A percentile compares a stretch with the other conserved stretches of the same genome.
Evolutionary conservation across 768 basidiomycete genomes (phyloP).

Genomic region (Boletus sp.): DNA sequence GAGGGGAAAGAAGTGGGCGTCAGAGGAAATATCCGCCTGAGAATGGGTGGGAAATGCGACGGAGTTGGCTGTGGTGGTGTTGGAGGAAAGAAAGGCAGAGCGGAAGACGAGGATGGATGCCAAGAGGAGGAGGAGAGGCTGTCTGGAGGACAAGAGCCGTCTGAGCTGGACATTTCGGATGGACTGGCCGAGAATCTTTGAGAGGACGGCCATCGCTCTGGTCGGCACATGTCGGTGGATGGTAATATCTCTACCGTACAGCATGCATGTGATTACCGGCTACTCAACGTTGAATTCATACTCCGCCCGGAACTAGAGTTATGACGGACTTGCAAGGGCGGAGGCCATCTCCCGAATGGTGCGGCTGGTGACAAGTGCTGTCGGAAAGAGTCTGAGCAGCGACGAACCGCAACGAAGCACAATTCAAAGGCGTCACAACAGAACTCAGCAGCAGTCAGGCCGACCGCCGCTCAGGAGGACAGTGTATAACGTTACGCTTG

Average conservation of each 20-base stretch:
- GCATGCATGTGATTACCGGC: slow-evolving; percentile 13
- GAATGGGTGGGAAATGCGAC: slow-evolving; percentile 42
- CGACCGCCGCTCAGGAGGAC: too few species aligned
- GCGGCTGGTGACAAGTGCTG: too few species aligned
- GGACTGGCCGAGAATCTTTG: not conserved
- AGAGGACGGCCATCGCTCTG: slow-evolving; percentile 17
- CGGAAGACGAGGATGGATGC: slow-evolving; percentile 52
- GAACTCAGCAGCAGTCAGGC: too few species aligned
- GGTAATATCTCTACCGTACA: not conserved
- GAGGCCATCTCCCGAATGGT: too few species aligned
- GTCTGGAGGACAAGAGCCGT: slow-evolving; percentile 8
- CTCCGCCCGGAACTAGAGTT: not conserved
- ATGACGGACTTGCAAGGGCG: too few species aligned
- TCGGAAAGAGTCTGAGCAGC: too few species aligned
- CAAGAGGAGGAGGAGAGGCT: slow-evolving; percentile 41
- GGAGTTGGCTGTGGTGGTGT: slow-evolving; percentile 53
- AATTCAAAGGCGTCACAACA: too few species aligned
- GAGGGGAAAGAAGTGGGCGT: slow-evolving; percentile 63
- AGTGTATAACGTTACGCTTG: too few species aligned
- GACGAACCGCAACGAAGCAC: too few species aligned
- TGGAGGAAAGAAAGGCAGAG: slow-evolving; percentile 34
- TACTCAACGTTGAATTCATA: not conserved
- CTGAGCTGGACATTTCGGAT: not conserved
- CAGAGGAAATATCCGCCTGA: slow-evolving; percentile 48
- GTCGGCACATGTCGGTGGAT: not conserved